Percentiles rank a stretch among this genome's conserved stretches.
Evolutionary conservation across 768 basidiomycete genomes (phyloP).

Genomic region (Cubamyces sp.): DNA sequence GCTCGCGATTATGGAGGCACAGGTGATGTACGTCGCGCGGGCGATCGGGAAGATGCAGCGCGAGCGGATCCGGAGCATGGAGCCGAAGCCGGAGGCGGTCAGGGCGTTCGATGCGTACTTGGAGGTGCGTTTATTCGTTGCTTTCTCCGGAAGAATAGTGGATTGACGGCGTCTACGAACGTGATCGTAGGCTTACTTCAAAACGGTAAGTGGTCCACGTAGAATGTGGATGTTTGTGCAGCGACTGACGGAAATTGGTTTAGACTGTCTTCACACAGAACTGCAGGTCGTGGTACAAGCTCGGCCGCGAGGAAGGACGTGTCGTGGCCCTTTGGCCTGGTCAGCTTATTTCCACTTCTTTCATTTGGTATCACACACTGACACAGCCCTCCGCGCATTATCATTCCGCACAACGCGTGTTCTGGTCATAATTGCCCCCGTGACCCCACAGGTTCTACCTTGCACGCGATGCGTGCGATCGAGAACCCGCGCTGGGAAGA

Average conservation of each 20-base stretch:
- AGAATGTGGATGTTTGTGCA: background rate
- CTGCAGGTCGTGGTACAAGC: slow-evolving; percentile 67
- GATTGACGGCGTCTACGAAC: slow-evolving; percentile 1
- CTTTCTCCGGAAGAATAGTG: too few species aligned
- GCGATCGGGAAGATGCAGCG: slow-evolving; percentile 63
- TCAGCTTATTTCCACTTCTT: slow-evolving; percentile 28
- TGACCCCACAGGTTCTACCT: slow-evolving; percentile 43
- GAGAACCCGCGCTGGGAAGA: slow-evolving; percentile 66
- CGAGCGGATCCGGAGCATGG: slow-evolving; percentile 64
- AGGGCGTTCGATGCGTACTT: slow-evolving; percentile 64
- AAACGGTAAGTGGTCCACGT: slow-evolving; percentile 37
- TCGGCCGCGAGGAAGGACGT: slow-evolving; percentile 56
- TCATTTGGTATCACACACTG: background rate
- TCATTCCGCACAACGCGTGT: too few species aligned
- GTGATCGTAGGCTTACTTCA: slow-evolving; percentile 49
- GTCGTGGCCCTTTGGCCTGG: slow-evolving; percentile 65
- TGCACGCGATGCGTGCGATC: slow-evolving; percentile 52
- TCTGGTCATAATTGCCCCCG: too few species aligned
- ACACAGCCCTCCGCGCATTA: too few species aligned
- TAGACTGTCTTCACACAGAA: slow-evolving; percentile 62
- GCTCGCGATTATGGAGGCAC: slow-evolving; percentile 56
- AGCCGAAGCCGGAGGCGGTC: slow-evolving; percentile 60
- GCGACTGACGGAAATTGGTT: too few species aligned
- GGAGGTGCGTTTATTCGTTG: slow-evolving; percentile 45
- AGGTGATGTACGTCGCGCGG: slow-evolving; percentile 59